Evolutionary conservation across 2,329 filamentous ascomycete genomes (phyloP), one percentile per base, ranked within the genome.

Genomic region (Verticillium isaacii): DNA sequence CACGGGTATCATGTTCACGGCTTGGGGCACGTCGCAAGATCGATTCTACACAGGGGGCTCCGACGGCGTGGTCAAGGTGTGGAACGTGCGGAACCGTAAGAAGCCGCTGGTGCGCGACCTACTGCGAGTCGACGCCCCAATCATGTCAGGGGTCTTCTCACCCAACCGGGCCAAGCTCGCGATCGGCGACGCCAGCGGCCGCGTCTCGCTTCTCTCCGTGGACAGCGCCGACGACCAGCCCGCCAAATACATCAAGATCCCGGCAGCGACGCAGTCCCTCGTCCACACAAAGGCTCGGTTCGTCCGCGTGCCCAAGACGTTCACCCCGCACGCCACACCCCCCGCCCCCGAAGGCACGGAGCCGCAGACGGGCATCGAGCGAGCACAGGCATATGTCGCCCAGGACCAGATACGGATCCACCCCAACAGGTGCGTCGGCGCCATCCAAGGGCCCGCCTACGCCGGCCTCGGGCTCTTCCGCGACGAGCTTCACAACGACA

Each of bases 41-140:
- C 78, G 85, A 0, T 79, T 89, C 54, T 89, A 89, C 65, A 88
- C 85, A 0, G 86, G 86, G 1, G 85, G 84, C 0, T 88, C 86
- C 1, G 86, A 89, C 63, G 86, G 86, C 1, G 77, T 83, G 0
- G 77, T 89, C 17, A 88, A 85, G 63, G 84, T 85, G 2, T 89
- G 86, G 86, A 85, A 88, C 64, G 73, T 89, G 9, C 80, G 83
- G 11, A 75, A 76, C 55, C 68, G 58, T 58, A 72, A 65, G 32
- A 70, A 74, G 59, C 82, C 78, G 0, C 77, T 84, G 55, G 75
- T 88, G 5, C 79, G 82, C 25, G 77, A 82, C 58, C 72, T 89
- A 0, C 73, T 88, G 1, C 78, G 83, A 62, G 80, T 82, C 1
- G 77, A 83, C 0, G 85, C 80, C 0, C 83, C 85, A 0, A 82